A percentile compares a stretch with the other conserved stretches of the same genome.
phyloP scores from a whole-genome alignment of 2,329 filamentous ascomycete species.

The Pseudofabraea citricarpa region DNA sequence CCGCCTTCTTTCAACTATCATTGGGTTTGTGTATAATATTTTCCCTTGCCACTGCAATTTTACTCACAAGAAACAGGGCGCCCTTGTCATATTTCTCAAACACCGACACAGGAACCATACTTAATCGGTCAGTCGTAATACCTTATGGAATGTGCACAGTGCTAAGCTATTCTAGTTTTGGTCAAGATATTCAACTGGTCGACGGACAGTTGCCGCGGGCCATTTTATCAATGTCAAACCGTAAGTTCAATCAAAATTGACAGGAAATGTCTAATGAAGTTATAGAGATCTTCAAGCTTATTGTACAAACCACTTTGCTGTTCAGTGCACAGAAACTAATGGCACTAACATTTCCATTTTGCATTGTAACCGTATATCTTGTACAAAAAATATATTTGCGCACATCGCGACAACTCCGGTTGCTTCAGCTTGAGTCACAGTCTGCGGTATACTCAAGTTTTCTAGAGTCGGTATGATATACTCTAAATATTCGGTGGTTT shows the following conservation, averaged over 20 bases:
- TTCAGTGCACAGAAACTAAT: neutral
- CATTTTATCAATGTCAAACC: slow-evolving; percentile 27
- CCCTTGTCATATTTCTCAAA: slow-evolving; percentile 23
- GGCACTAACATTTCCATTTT: slow-evolving; percentile 36
- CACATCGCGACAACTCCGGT: slow-evolving; percentile 53
- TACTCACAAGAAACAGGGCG: slow-evolving; percentile 24
- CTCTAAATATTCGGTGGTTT: neutral
- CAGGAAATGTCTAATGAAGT: neutral
- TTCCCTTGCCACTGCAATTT: neutral
- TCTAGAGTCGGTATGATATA: slow-evolving; percentile 36
- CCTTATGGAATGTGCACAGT: neutral
- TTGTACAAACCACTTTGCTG: neutral
- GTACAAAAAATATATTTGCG: slow-evolving; percentile 54
- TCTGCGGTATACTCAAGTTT: slow-evolving; percentile 55
- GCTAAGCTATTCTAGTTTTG: slow-evolving; percentile 3
- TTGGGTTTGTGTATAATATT: slow-evolving; percentile 15
- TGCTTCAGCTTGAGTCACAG: slow-evolving; percentile 59
- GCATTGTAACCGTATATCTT: slow-evolving; percentile 39
- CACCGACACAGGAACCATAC: slow-evolving; percentile 35
- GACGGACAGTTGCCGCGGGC: slow-evolving; percentile 15
- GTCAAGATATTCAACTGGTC: slow-evolving; percentile 7
- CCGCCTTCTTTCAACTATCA: slow-evolving; percentile 25
- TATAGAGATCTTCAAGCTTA: neutral
- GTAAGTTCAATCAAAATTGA: slow-evolving; percentile 21
- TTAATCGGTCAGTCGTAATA: slow-evolving; percentile 25